Conservation (phyloP, 257 asterid genomes). For the Haberlea rhodopensis region DNA sequence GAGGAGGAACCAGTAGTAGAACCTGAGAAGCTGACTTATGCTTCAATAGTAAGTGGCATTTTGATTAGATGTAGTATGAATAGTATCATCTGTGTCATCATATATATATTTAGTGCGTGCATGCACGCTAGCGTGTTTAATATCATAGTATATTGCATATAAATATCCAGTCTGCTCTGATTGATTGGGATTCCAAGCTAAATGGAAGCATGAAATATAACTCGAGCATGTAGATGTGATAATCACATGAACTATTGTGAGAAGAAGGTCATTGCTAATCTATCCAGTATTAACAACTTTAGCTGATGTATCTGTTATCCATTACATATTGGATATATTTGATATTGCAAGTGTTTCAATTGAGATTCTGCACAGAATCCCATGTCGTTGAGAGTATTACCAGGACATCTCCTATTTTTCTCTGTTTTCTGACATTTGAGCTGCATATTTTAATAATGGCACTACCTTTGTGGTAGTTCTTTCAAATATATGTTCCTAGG, state of each 20-base stretch:
- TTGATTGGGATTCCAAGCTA: slow-evolving; percentile 1
- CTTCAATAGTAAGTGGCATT: slow-evolving; percentile 64
- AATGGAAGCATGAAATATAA: neutral
- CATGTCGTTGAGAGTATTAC: neutral
- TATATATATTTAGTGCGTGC: neutral
- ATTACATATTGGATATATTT: neutral
- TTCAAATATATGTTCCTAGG: neutral
- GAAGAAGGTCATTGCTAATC: slow-evolving; percentile 13
- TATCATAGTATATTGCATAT: slow-evolving; percentile 10
- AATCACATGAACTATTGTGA: neutral
- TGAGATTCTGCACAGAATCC: neutral
- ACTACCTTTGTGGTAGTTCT: neutral
- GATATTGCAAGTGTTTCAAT: neutral
- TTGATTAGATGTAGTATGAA: slow-evolving; percentile 5
- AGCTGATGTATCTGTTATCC: slow-evolving; percentile 6
- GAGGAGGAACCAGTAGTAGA: slow-evolving; percentile 60
- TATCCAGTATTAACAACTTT: slow-evolving; percentile 13
- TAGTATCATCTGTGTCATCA: neutral
- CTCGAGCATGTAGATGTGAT: slow-evolving; percentile 10
- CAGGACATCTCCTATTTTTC: neutral
- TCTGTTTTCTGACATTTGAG: neutral
- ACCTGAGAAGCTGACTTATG: slow-evolving; percentile 67
- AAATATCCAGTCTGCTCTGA: neutral
- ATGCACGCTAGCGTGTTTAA: neutral
- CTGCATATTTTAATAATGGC: neutral